These are phyloP conservation scores for Paecilomyces sp. DNA, from an alignment of 2,329 filamentous ascomycete genomes.

Conservation along the genomic window DNA sequence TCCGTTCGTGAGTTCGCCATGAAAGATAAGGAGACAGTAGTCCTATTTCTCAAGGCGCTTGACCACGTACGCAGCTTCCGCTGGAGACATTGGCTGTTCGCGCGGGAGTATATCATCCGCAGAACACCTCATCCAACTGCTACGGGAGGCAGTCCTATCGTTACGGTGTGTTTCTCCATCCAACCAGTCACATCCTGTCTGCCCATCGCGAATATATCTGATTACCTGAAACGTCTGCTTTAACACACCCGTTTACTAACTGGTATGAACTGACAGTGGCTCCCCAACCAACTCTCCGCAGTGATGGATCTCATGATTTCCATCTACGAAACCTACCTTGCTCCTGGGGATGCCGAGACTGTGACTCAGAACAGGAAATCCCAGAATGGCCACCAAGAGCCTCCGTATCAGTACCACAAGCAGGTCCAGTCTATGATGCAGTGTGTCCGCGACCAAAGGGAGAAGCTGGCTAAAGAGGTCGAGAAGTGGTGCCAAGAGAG, in stretches of 20 bases:
- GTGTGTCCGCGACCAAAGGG: conserved; percentile 23
- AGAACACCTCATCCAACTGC: conserved; percentile 40
- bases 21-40: conserved; percentile 32
- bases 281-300: conserved; percentile 41
- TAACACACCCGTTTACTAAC: background rate
- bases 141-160: conserved; percentile 43
- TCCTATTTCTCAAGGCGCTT: conserved; percentile 38
- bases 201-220: background rate
- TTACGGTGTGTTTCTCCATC: conserved; percentile 28
- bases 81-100: conserved; percentile 44
- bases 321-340: conserved; percentile 34
- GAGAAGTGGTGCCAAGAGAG: conserved; percentile 40
- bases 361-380: conserved; percentile 2
- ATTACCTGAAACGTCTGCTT: background rate
- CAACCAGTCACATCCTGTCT: background rate
- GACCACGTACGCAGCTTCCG: conserved; percentile 44
- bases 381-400: conserved; percentile 9
- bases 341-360: conserved; percentile 20
- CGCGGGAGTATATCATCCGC: conserved; percentile 42
- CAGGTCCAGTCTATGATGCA: conserved; percentile 29
- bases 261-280: conserved; percentile 25
- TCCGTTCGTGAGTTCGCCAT: conserved; percentile 31
- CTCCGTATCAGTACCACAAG: conserved; percentile 15
- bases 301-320: conserved; percentile 45
- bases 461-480: conserved; percentile 37